Evolutionary conservation across 441 rosid genomes (phyloP), one percentile per base, ranked within the genome.

Genomic region (Rhodomyrtus psidioides): DNA sequence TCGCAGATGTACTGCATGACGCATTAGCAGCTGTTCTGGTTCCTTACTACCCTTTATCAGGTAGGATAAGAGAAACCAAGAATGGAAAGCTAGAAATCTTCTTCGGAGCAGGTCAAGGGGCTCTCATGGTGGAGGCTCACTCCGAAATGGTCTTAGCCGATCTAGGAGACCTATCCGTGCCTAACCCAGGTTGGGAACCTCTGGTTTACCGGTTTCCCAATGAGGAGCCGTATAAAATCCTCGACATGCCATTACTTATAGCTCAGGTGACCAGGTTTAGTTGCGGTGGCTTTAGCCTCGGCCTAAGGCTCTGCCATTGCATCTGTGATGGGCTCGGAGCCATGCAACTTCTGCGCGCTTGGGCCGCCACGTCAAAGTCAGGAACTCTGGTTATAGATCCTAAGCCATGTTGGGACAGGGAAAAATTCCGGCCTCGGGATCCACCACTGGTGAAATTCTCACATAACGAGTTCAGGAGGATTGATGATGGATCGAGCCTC

Each of bases 241-340:
- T 94, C 12, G 94, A 92, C 57, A 95, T 94, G 98, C 99, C 98
- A 2, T 89, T 97, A 70, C 90, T 97, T 83, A 91, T 96, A 81
- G 98, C 93, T 49, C 98, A 97, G 88, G 93, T 93, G 30, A 97
- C 99, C 59, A 84, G 89, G 58, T 97, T 97, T 85, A 84, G 93
- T 12, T 97, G 97, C 79, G 98, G 98, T 83, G 97, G 98, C 2
- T 94, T 95, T 87, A 93, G 98, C 89, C 92, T 96, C 17, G 99
- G 98, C 56, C 88, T 96, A 27, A 93, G 98, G 84, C 94, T 96
- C 21, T 97, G 98, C 87, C 98, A 96, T 85, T 97, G 98, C 89
- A 94, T 95, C 79, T 96, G 94, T 23, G 98, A 96, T 86, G 99
- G 99, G 83, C 88, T 96, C 26, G 98, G 98, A 17, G 99, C 99